Conservation (phyloP, 768 basidiomycete species). For the Mycena epipterygia region DNA sequence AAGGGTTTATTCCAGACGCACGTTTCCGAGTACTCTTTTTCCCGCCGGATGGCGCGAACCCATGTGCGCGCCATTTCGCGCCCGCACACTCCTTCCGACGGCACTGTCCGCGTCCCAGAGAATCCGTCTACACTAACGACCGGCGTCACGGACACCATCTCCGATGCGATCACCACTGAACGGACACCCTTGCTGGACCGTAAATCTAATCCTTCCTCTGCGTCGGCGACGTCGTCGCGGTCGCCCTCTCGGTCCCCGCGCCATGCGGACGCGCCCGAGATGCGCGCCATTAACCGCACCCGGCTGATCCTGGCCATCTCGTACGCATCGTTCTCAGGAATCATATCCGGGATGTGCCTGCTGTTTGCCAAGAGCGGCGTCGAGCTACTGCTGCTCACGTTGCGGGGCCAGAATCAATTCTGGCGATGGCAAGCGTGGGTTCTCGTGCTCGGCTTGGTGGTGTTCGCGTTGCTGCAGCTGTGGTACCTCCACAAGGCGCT, state of each 20-base stretch:
- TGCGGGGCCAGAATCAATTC: constrained; percentile 84
- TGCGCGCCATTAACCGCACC: constrained; percentile 56
- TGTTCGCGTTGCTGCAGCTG: constrained; percentile 84
- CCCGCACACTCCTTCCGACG: constrained; percentile 50
- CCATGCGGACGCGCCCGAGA: constrained; percentile 36
- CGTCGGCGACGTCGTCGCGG: constrained; percentile 43
- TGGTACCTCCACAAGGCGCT: constrained; percentile 89
- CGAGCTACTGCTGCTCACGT: constrained; percentile 85
- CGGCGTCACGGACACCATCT: constrained; percentile 46
- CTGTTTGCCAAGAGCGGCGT: constrained; percentile 95
- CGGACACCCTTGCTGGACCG: constrained; percentile 69
- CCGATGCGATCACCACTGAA: constrained; percentile 59
- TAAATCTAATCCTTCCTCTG: constrained; percentile 49
- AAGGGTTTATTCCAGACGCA: constrained; percentile 72
- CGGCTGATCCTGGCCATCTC: constrained; percentile 81
- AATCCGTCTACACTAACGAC: constrained; percentile 55
- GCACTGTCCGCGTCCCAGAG: constrained; percentile 53
- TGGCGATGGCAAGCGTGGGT: constrained; percentile 90
- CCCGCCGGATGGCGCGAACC: constrained; percentile 50
- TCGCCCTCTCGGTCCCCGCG: constrained; percentile 29
- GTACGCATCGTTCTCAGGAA: constrained; percentile 90
- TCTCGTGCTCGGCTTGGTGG: constrained; percentile 76
- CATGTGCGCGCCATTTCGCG: constrained; percentile 35
- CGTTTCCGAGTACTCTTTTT: constrained; percentile 73
- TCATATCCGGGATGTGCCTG: constrained; percentile 92